phyloP scores from a whole-genome alignment of 306 rosid species.

The Corylus heterophylla region DNA sequence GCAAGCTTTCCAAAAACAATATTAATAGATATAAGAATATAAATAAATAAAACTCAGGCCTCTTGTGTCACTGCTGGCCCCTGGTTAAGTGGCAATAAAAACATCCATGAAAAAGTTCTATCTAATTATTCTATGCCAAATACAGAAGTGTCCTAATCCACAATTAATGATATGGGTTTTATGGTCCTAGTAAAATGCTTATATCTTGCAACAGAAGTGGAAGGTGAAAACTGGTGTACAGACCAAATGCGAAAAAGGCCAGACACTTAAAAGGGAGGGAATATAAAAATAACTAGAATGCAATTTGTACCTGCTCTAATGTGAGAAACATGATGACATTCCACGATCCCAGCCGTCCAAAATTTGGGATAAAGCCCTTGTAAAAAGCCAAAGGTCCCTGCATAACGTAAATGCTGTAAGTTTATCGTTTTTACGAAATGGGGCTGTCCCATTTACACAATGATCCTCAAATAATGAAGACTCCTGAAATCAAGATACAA shows the following conservation, averaged over 20 bases:
- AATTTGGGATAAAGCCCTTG: conserved; percentile 92
- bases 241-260: not conserved
- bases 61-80: not conserved
- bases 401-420: conserved; percentile 31
- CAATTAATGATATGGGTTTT: not conserved
- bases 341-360: conserved; percentile 97
- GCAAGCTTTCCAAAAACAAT: not conserved
- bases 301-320: conserved; percentile 76
- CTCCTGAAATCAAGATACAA: not conserved
- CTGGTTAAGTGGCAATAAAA: not conserved
- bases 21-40: not conserved
- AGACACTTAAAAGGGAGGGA: not conserved
- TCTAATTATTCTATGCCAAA: not conserved
- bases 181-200: not conserved
- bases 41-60: not conserved
- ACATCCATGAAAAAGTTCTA: not conserved
- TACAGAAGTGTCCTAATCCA: not conserved
- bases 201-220: not conserved
- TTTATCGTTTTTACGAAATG: not conserved
- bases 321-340: conserved; percentile 97
- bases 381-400: conserved; percentile 97
- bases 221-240: not conserved
- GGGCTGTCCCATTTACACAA: not conserved
- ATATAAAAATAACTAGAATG: not conserved
- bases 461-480: not conserved